Evolutionary conservation across 2,329 filamentous ascomycete species (phyloP).

Genomic region (Colletotrichum filicis): DNA sequence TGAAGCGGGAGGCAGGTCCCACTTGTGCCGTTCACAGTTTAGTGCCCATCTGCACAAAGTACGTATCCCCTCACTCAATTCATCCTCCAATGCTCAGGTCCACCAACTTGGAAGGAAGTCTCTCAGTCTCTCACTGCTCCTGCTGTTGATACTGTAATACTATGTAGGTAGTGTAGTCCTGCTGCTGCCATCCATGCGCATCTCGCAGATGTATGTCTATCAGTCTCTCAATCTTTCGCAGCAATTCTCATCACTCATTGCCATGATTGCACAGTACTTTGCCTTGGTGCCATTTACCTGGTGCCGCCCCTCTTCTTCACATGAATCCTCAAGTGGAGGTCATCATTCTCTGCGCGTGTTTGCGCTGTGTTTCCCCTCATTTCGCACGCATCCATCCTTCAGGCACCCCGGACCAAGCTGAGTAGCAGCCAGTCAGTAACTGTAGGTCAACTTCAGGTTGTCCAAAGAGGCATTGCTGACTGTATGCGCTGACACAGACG

Average conservation of each 20-base stretch:
- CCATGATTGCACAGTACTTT: not conserved
- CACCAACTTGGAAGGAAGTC: not conserved
- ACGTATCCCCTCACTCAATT: not conserved
- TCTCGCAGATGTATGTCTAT: not conserved
- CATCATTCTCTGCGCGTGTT: constrained; percentile 1
- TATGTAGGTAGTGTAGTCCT: not conserved
- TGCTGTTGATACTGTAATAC: too few relatives aligned
- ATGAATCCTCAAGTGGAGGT: constrained; percentile 6
- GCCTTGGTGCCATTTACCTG: not conserved
- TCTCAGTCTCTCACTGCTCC: not conserved
- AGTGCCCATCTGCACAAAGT: constrained; percentile 9
- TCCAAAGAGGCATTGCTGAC: constrained; percentile 9
- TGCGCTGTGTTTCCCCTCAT: not conserved
- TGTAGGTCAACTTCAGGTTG: not conserved
- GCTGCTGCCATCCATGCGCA: not conserved
- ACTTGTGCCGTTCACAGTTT: constrained; percentile 7
- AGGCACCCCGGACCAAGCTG: not conserved
- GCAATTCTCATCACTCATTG: not conserved
- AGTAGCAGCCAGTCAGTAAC: not conserved
- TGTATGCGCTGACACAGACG: not conserved
- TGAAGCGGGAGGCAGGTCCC: constrained; percentile 13
- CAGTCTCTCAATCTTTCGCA: not conserved
- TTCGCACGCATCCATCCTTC: not conserved
- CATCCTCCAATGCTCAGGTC: not conserved
- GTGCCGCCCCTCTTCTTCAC: constrained; percentile 5